Evolutionary conservation across 2,329 filamentous ascomycete species (phyloP).

Genomic region (Pleurostoma richardsiae): DNA sequence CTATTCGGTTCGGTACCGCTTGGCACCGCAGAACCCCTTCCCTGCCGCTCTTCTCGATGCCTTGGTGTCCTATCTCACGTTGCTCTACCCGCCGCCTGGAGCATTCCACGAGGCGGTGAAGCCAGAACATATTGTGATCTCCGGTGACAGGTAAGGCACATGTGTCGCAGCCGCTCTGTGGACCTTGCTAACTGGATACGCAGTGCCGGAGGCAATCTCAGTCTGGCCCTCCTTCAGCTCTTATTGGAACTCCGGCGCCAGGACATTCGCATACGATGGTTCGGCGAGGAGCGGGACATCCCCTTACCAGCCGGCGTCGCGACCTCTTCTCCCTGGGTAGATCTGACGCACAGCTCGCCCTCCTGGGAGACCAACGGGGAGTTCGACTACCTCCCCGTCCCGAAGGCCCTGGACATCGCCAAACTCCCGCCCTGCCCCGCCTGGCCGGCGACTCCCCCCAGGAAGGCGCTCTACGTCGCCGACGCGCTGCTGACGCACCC

Average conservation of each 20-base stretch:
- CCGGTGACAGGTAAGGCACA: slow-evolving; percentile 56
- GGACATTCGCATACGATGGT: slow-evolving; percentile 48
- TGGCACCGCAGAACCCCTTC: slow-evolving; percentile 71
- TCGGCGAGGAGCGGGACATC: slow-evolving; percentile 51
- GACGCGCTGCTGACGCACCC: slow-evolving; percentile 58
- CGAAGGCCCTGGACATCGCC: slow-evolving; percentile 18
- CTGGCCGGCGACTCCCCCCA: slow-evolving; percentile 53
- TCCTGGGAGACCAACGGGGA: slow-evolving; percentile 44
- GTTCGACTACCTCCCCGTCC: slow-evolving; percentile 62
- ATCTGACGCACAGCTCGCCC: slow-evolving; percentile 60
- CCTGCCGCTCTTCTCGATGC: slow-evolving; percentile 70
- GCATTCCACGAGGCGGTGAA: slow-evolving; percentile 62
- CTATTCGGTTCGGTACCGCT: slow-evolving; percentile 68
- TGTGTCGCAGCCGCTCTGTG: too few relatives aligned
- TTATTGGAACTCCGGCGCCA: slow-evolving; percentile 56
- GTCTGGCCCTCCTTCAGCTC: slow-evolving; percentile 61
- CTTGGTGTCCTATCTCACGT: slow-evolving; percentile 64
- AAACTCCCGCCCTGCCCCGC: slow-evolving; percentile 38
- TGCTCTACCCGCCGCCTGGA: slow-evolving; percentile 66
- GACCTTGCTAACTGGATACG: too few relatives aligned
- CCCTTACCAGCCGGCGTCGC: slow-evolving; percentile 64
- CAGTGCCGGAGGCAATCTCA: slow-evolving; percentile 69
- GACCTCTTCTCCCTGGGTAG: slow-evolving; percentile 64
- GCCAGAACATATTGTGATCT: slow-evolving; percentile 63
- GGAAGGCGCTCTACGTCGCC: slow-evolving; percentile 48